Evolutionary conservation across 108 stramenopile genomes (phyloP).

Genomic region (Skeletonema menzelii): DNA sequence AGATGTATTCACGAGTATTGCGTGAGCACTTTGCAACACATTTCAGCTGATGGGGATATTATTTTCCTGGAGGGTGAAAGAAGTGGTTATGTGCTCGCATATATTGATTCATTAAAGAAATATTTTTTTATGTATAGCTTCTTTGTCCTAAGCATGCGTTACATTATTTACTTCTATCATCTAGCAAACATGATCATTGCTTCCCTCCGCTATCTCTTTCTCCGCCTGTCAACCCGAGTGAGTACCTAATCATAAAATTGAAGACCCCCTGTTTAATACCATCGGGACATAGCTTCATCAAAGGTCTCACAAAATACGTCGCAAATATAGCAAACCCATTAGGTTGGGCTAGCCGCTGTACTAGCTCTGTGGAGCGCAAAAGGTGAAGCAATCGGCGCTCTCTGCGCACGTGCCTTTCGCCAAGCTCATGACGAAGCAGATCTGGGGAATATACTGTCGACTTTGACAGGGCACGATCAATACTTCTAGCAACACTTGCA

Average conservation of each 20-base stretch:
- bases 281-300: constrained; percentile 64
- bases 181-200: not conserved
- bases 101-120: too few species aligned
- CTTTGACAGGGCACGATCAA: constrained; percentile 35
- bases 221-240: constrained; percentile 53
- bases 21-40: constrained; percentile 26
- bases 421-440: constrained; percentile 53
- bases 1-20: constrained; percentile 48
- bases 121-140: too few species aligned
- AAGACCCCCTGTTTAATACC: constrained; percentile 73
- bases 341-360: constrained; percentile 82
- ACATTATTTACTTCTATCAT: not conserved
- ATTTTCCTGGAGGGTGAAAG: not conserved
- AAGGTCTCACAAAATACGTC: constrained; percentile 65
- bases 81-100: too few species aligned
- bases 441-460: constrained; percentile 53
- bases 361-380: constrained; percentile 81
- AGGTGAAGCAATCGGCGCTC: constrained; percentile 63
- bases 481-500: constrained; percentile 49
- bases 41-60: not conserved
- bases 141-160: not conserved
- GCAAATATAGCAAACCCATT: constrained; percentile 46
- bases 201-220: not conserved
- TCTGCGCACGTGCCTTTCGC: constrained; percentile 47
- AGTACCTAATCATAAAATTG: constrained; percentile 73